phyloP scores from a whole-genome alignment of 2,329 filamentous ascomycete species.

The Verticillium nonalfalfae region DNA sequence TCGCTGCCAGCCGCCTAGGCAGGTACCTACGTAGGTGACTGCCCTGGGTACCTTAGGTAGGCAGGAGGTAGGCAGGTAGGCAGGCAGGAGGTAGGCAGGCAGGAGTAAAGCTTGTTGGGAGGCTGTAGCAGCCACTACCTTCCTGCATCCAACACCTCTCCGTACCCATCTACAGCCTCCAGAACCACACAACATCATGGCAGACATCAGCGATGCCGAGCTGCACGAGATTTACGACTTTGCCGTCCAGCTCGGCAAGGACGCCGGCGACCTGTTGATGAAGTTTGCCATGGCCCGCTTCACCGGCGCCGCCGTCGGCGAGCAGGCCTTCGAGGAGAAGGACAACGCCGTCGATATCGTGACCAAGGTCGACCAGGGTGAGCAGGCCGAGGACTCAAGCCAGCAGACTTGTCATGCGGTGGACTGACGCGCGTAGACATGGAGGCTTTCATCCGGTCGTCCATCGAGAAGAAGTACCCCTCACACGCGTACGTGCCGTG shows the following conservation, averaged over 20 bases:
- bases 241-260: constrained; percentile 62
- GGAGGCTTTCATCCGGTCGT: constrained; percentile 60
- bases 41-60: no score
- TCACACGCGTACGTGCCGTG: constrained; percentile 50
- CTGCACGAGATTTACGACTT: constrained; percentile 63
- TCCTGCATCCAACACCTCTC: no score
- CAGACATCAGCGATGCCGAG: constrained; percentile 32
- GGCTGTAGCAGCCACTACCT: no score
- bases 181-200: neutral
- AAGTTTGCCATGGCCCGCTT: constrained; percentile 54
- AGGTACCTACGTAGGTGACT: no score
- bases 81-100: no score
- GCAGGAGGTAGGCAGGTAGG: no score
- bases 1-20: no score
- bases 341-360: constrained; percentile 73
- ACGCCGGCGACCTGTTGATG: constrained; percentile 62
- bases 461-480: constrained; percentile 56
- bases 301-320: constrained; percentile 21
- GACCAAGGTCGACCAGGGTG: constrained; percentile 57
- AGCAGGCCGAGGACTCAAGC: neutral
- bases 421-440: constrained; percentile 39
- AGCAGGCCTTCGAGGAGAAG: constrained; percentile 53
- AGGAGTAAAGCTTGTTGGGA: no score
- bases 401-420: neutral
- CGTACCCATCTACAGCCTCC: neutral